Conservation (phyloP, 768 basidiomycete species). For the Cubamyces lactineus region DNA sequence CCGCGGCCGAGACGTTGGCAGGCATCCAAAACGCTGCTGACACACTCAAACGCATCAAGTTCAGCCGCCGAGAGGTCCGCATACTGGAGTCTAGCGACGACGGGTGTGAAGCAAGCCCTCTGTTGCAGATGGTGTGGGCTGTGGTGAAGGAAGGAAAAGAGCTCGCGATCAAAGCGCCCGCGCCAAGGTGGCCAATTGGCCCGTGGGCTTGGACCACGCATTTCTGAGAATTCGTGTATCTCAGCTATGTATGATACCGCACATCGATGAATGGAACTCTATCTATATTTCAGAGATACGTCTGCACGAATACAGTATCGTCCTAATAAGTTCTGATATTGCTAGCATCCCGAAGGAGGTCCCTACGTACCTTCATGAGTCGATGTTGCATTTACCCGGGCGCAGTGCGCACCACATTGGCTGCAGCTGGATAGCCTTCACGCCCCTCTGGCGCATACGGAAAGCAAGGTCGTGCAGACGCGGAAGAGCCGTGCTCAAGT, state of each 20-base stretch:
- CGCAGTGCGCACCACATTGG: conserved; percentile 74
- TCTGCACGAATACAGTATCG: too few relatives aligned
- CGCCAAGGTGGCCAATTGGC: conserved; percentile 13
- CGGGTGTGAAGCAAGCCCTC: not conserved
- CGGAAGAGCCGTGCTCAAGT: conserved; percentile 52
- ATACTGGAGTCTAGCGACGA: not conserved
- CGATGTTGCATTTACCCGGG: conserved; percentile 49
- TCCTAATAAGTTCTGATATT: too few relatives aligned
- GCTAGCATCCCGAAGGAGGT: too few relatives aligned
- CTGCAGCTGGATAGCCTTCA: conserved; percentile 63
- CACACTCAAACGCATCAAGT: conserved; percentile 5
- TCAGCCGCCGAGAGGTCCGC: not conserved
- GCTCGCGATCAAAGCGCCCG: conserved; percentile 3
- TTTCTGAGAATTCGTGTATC: not conserved
- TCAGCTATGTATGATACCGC: too few relatives aligned
- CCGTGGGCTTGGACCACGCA: conserved; percentile 18
- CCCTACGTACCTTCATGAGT: conserved; percentile 9
- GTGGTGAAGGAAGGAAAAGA: conserved; percentile 1
- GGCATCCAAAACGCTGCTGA: not conserved
- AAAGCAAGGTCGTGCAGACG: conserved; percentile 68
- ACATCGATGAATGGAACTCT: too few relatives aligned
- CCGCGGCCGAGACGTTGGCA: conserved; percentile 3
- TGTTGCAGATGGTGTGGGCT: conserved; percentile 1
- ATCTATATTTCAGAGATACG: too few relatives aligned
- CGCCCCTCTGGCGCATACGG: conserved; percentile 63